Percentiles rank a stretch among this genome's conserved stretches.
These are phyloP conservation scores for Eragrostis tef DNA, from an alignment of 202 grass and related monocot species.

Conservation along the genomic window DNA sequence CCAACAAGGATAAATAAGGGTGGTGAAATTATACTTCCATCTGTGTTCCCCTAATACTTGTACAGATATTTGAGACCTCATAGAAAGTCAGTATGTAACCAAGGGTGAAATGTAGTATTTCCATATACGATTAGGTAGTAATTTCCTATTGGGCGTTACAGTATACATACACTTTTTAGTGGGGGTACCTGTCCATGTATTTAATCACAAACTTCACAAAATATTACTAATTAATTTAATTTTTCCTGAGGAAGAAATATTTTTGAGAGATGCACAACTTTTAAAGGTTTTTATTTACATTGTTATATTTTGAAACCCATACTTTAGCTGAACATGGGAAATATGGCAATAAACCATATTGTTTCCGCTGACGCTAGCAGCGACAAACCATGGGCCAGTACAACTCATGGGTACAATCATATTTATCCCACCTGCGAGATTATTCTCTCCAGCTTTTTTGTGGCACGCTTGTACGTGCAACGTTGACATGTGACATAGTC, in stretches of 20 bases:
- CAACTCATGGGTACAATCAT: conserved; percentile 59
- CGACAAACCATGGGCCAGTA: conserved; percentile 51
- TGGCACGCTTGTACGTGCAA: conserved; percentile 63
- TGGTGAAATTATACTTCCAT: neutral
- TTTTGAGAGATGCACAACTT: neutral
- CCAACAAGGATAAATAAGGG: neutral
- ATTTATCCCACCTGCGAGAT: conserved; percentile 52
- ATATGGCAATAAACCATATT: neutral
- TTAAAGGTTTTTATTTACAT: neutral
- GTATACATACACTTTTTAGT: too few relatives aligned
- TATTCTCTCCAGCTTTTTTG: conserved; percentile 59
- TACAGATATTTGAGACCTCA: too few relatives aligned
- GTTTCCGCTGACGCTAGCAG: conserved; percentile 3
- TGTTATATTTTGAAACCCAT: neutral
- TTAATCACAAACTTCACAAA: too few relatives aligned
- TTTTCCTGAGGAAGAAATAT: too few relatives aligned
- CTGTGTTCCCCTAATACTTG: too few relatives aligned
- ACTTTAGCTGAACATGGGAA: neutral
- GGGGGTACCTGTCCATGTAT: too few relatives aligned
- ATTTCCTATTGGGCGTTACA: too few relatives aligned
- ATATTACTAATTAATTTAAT: too few relatives aligned
- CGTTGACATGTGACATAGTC: conserved; percentile 60
- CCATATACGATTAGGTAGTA: too few relatives aligned
- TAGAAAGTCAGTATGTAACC: too few relatives aligned
- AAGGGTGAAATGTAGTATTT: too few relatives aligned